Evolutionary conservation across 1,139 yeast genomes (phyloP).

Genomic region (Yamadazyma conglobata): DNA sequence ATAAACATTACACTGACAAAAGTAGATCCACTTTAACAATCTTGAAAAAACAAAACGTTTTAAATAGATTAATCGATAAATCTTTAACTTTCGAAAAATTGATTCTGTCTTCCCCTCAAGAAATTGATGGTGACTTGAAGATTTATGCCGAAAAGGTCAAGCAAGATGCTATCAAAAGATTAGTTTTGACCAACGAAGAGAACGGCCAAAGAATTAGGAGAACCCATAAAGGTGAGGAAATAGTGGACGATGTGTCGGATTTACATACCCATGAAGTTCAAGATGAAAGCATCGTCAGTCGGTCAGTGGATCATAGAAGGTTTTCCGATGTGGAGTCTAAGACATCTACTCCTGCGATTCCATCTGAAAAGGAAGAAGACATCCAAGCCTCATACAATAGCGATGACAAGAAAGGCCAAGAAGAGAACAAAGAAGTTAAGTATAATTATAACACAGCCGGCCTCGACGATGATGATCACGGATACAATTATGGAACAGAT

Average conservation of each 20-base stretch:
- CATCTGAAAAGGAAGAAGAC: not conserved
- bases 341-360: not conserved
- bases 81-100: slow-evolving; percentile 26
- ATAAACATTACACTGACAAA: slow-evolving; percentile 37
- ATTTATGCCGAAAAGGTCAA: slow-evolving; percentile 70
- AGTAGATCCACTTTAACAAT: slow-evolving; percentile 36
- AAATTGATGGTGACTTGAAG: slow-evolving; percentile 65
- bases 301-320: slow-evolving; percentile 42
- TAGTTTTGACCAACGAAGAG: slow-evolving; percentile 54
- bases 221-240: slow-evolving; percentile 85
- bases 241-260: slow-evolving; percentile 50
- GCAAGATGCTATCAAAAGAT: slow-evolving; percentile 59
- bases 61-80: slow-evolving; percentile 23
- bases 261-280: slow-evolving; percentile 23
- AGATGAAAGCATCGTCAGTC: slow-evolving; percentile 34
- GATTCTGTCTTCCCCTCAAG: slow-evolving; percentile 32
- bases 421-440: not conserved
- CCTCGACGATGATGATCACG: slow-evolving; percentile 19
- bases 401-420: slow-evolving; percentile 1
- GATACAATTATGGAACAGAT: slow-evolving; percentile 9
- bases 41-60: slow-evolving; percentile 28
- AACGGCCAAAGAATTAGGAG: slow-evolving; percentile 57
- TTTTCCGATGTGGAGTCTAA: slow-evolving; percentile 19
- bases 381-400: not conserved
- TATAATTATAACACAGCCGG: slow-evolving; percentile 8